phyloP scores from a whole-genome alignment of 1,284 basidiomycete species.

The Rhodotorula sp. region DNA sequence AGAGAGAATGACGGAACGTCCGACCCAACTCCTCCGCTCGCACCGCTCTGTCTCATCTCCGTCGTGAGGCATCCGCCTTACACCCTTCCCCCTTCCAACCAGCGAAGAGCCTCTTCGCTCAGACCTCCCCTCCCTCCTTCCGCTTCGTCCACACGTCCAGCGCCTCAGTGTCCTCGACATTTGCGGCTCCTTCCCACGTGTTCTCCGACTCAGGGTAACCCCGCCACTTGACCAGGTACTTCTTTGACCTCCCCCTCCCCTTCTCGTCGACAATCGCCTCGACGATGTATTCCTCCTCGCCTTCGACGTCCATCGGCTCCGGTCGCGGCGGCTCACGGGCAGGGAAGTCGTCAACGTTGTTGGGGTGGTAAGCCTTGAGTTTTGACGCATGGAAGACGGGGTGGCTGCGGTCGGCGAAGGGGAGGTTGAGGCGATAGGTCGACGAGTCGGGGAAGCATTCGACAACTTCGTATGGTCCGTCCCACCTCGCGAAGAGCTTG shows the following conservation, averaged over 20 bases:
- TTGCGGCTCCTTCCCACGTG: background rate
- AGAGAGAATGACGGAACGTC: no score
- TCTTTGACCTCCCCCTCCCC: background rate
- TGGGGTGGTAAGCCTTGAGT: conserved; percentile 3
- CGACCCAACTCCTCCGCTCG: no score
- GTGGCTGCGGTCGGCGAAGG: conserved; percentile 61
- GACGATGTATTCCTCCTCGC: background rate
- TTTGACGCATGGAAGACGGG: conserved; percentile 59
- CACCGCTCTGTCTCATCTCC: no score
- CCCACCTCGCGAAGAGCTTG: conserved; percentile 3
- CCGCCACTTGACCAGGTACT: conserved; percentile 5
- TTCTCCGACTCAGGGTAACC: background rate
- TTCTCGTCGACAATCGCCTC: conserved; percentile 17
- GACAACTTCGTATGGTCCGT: conserved; percentile 29
- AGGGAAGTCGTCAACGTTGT: background rate
- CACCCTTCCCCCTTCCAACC: no score
- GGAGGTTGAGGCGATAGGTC: conserved; percentile 29
- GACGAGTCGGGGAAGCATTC: conserved; percentile 27
- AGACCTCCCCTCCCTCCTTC: no score
- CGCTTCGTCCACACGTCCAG: no score
- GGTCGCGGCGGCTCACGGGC: background rate
- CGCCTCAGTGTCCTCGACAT: background rate
- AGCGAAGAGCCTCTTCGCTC: no score
- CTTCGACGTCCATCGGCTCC: background rate
- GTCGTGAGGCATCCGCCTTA: no score